These are phyloP conservation scores for Urtica urens DNA, from an alignment of 306 rosid species.

Conservation along the genomic window DNA sequence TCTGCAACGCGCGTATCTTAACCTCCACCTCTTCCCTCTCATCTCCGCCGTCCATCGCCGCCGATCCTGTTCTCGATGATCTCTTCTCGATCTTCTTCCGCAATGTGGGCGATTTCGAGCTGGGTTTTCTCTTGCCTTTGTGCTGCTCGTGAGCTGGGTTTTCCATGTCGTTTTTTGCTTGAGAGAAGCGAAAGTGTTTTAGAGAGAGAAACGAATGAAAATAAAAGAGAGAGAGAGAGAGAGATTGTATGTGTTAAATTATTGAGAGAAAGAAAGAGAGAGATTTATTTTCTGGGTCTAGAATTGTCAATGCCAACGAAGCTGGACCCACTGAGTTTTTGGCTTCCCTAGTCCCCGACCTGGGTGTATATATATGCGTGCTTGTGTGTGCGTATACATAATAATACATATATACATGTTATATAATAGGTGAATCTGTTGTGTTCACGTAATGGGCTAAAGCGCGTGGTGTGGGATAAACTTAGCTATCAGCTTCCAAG, in stretches of 20 bases:
- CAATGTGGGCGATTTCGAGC: no score
- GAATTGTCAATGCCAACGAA: slow-evolving; percentile 96
- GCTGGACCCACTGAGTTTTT: slow-evolving; percentile 53
- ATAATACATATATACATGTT: no score
- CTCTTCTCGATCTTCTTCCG: slow-evolving; percentile 4
- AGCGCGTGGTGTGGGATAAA: slow-evolving; percentile 6
- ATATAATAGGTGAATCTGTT: no score
- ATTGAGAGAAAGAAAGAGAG: slow-evolving; percentile 19
- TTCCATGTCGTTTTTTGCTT: background rate
- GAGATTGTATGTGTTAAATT: no score
- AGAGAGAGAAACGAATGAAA: background rate
- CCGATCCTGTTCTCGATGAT: slow-evolving; percentile 6
- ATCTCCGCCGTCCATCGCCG: slow-evolving; percentile 14
- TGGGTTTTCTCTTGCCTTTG: background rate
- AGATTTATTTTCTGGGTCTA: slow-evolving; percentile 20
- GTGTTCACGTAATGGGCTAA: slow-evolving; percentile 17
- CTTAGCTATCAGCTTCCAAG: no score
- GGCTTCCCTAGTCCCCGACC: slow-evolving; percentile 28
- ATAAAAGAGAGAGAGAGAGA: slow-evolving; percentile 12
- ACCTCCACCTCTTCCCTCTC: slow-evolving; percentile 61
- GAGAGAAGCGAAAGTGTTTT: background rate
- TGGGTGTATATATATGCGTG: no score
- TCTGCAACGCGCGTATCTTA: slow-evolving; percentile 78
- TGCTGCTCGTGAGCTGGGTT: slow-evolving; percentile 7
- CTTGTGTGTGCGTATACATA: no score